Percentiles rank a stretch among this genome's conserved stretches.
phyloP scores from a whole-genome alignment of 2,329 filamentous ascomycete genomes.

The Chaetomiaceae sp. region DNA sequence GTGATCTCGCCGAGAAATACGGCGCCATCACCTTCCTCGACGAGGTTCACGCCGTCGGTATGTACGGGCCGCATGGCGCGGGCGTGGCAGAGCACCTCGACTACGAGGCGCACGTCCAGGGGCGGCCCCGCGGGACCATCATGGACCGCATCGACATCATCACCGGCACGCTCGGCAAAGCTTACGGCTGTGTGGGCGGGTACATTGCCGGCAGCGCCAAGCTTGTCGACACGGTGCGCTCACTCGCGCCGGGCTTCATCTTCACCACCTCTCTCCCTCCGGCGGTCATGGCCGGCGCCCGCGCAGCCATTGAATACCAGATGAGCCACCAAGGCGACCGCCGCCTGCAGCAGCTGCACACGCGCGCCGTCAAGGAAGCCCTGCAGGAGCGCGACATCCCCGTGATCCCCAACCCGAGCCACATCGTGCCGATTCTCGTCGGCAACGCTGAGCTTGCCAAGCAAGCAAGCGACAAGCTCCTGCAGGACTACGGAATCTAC shows the following conservation, averaged over 20 bases:
- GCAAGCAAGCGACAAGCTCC: conserved; percentile 83
- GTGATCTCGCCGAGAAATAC: conserved; percentile 94
- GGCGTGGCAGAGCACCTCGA: conserved; percentile 97
- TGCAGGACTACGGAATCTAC: conserved; percentile 89
- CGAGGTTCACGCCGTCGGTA: conserved; percentile 97
- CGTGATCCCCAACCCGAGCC: conserved; percentile 94
- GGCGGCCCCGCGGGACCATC: conserved; percentile 72
- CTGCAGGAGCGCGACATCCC: conserved; percentile 78
- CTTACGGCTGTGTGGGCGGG: conserved; percentile 94
- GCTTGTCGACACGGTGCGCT: conserved; percentile 88
- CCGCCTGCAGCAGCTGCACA: conserved; percentile 91
- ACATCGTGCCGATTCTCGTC: conserved; percentile 91
- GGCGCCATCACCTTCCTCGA: conserved; percentile 96
- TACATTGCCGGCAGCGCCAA: conserved; percentile 90
- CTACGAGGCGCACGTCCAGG: conserved; percentile 77
- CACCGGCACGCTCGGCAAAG: conserved; percentile 93
- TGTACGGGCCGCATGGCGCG: conserved; percentile 95
- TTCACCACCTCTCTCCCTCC: conserved; percentile 97
- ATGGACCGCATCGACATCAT: conserved; percentile 98
- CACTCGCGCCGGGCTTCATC: conserved; percentile 94
- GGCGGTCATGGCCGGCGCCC: conserved; percentile 92
- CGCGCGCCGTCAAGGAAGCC: conserved; percentile 85
- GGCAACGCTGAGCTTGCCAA: conserved; percentile 92
- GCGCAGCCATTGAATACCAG: conserved; percentile 90
- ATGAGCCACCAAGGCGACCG: conserved; percentile 80